Base-by-base conservation (phyloP, 1,284 basidiomycete genomes). In the Schizopora paradoxa region DNA sequence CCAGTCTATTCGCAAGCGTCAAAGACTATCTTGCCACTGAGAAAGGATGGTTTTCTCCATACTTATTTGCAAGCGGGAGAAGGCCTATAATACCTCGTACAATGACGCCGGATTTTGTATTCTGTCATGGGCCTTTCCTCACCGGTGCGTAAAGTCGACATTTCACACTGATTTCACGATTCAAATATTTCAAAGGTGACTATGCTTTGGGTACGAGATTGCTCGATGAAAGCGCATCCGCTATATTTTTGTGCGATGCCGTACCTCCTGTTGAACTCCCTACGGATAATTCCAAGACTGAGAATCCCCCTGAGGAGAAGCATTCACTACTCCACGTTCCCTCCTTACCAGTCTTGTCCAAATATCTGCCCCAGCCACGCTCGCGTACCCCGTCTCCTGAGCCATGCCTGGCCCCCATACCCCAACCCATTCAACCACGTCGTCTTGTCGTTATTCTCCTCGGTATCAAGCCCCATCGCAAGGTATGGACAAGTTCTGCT, bases 21-120 rank as follows among this genome's bases (percentile, higher is more conserved):
- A 77, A 74, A 54, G 78, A 80, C 48, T 82, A 82, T 51, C 61
- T 82, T 43, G 70, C 77, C 0, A 64, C 75, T 3, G 74, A 79
- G 59, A 82, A 82, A 56, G 79, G 78, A 10, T 81, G 79, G 79
- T 79, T 82, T 61, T 77, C 72, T 19, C 77, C 81, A 0, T 82
- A 82, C 56, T 65, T 82, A 1, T 82, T 80, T 54, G 78, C 79
- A 3, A 81, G 76, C 48, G 70, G 69, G 6, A 67, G 76, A 13
- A 61, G 77, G 43, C 79, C 79, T 2, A 67, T 74, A 54, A 82
- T 79, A 47, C 79, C 76, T 0, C 67, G 80, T 29, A 69, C 69
- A 10, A 76, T 82, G 70, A 79, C 71, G 57, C 79, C 80, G 21
- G 81, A 82, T 59, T 61, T 82, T 6, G 61, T 81, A n/a, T 82